Evolutionary conservation across 345 rosid species (phyloP).

Genomic region (Combretum micranthum): DNA sequence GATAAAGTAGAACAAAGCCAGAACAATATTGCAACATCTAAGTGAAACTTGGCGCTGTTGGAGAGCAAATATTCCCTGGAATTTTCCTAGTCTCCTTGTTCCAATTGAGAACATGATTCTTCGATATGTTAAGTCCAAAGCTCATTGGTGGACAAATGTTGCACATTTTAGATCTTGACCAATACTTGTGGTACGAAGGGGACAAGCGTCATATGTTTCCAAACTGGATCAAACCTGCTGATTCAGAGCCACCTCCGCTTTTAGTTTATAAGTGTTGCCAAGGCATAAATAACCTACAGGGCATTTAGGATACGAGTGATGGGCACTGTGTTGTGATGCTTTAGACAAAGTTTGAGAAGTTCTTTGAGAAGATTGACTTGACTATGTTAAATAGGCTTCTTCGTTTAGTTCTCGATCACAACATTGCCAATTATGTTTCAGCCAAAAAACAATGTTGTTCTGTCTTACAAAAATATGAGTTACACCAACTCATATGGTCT

Average conservation of each 20-base stretch:
- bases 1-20: slow-evolving; percentile 92
- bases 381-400: slow-evolving; percentile 99
- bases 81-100: slow-evolving; percentile 93
- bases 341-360: slow-evolving; percentile 96
- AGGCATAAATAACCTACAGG: slow-evolving; percentile 96
- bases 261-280: slow-evolving; percentile 99
- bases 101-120: slow-evolving; percentile 99
- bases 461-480: slow-evolving; percentile 99
- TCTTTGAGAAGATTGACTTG: slow-evolving; percentile 97
- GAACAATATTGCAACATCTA: slow-evolving; percentile 95
- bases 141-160: slow-evolving; percentile 99
- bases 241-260: slow-evolving; percentile 99
- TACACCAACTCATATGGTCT: slow-evolving; percentile 98
- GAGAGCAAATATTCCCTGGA: slow-evolving; percentile 99
- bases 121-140: slow-evolving; percentile 94
- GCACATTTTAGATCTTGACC: slow-evolving; percentile 99
- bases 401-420: slow-evolving; percentile 96
- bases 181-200: slow-evolving; percentile 98
- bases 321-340: slow-evolving; percentile 99
- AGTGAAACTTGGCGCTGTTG: slow-evolving; percentile 99
- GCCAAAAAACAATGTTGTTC: slow-evolving; percentile 96
- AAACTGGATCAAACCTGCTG: slow-evolving; percentile 99
- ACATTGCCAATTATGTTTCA: slow-evolving; percentile 98
- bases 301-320: slow-evolving; percentile 96
- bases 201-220: slow-evolving; percentile 99